phyloP scores from a whole-genome alignment of 2,329 filamentous ascomycete species.

The Calonectria multiphialidica region DNA sequence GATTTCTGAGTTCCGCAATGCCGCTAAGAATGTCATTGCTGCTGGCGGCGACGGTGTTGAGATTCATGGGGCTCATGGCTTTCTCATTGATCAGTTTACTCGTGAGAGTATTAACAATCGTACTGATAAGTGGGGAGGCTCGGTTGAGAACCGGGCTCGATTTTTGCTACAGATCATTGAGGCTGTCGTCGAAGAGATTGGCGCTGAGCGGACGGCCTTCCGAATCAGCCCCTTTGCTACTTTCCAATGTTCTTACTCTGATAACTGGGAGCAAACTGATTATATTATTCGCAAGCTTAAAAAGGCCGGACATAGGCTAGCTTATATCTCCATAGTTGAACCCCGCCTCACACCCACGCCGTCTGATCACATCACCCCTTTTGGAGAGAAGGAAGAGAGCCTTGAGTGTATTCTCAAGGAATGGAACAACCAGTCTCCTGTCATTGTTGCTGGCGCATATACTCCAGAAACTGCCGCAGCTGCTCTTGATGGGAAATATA shows the following conservation, averaged over 20 bases:
- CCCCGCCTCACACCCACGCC: conserved; percentile 41
- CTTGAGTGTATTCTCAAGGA: conserved; percentile 45
- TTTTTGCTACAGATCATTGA: conserved; percentile 47
- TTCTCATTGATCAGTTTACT: conserved; percentile 69
- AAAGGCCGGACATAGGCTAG: conserved; percentile 42
- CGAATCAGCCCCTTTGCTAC: conserved; percentile 51
- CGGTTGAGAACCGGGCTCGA: conserved; percentile 60
- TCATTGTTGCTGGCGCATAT: not conserved
- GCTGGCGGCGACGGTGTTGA: not conserved
- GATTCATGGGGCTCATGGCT: conserved; percentile 59
- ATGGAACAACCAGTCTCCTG: conserved; percentile 38
- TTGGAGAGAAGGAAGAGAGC: conserved; percentile 39
- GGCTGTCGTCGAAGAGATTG: conserved; percentile 56
- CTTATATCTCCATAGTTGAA: conserved; percentile 45
- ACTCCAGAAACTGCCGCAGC: not conserved
- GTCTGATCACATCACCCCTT: conserved; percentile 24
- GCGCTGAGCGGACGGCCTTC: conserved; percentile 51
- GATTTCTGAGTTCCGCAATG: too few species aligned
- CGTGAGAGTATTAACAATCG: conserved; percentile 51
- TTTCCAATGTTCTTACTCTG: conserved; percentile 39
- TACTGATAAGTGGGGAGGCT: conserved; percentile 64
- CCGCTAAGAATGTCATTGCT: not conserved
- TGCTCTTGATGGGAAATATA: conserved; percentile 30
- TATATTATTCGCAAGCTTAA: conserved; percentile 44
- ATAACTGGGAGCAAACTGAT: conserved; percentile 34